These are phyloP conservation scores for Aspergillus thermomutatus DNA, from an alignment of 2,329 filamentous ascomycete species.

Conservation along the genomic window DNA sequence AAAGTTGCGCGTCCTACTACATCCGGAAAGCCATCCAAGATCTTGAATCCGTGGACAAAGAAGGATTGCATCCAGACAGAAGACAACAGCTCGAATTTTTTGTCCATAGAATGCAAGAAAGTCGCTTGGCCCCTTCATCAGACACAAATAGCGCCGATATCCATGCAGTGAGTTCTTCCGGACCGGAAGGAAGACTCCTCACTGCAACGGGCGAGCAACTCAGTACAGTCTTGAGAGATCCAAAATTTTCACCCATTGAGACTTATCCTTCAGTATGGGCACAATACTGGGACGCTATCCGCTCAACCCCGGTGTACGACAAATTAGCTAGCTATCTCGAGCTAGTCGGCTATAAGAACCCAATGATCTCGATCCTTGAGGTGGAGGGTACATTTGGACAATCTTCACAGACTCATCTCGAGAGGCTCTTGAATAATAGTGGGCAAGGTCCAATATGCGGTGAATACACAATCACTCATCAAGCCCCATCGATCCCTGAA, in stretches of 20 bases:
- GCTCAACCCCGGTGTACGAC: constrained; percentile 4
- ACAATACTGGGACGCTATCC: constrained; percentile 3
- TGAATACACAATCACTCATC: constrained; percentile 15
- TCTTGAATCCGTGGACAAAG: not conserved
- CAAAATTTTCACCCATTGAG: not conserved
- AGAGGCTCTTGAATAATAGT: not conserved
- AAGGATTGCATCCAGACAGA: not conserved
- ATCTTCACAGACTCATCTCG: constrained; percentile 9
- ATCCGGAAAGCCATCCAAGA: not conserved
- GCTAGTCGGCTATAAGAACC: constrained; percentile 19
- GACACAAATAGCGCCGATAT: not conserved
- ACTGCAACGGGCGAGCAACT: constrained; percentile 10
- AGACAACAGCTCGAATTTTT: not conserved
- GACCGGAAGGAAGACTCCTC: constrained; percentile 7
- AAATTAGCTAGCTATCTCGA: constrained; percentile 12
- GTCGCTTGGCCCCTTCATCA: no score
- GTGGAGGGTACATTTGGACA: constrained; percentile 16
- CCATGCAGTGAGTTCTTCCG: not conserved
- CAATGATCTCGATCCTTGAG: constrained; percentile 22
- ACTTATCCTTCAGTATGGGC: not conserved
- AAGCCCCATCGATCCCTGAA: not conserved
- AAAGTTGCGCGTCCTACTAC: constrained; percentile 4
- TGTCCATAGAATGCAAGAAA: not conserved
- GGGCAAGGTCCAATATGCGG: constrained; percentile 4
- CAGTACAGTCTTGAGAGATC: constrained; percentile 3